Evolutionary conservation across 768 basidiomycete species (phyloP).

Genomic region (Polyporus arcularius): DNA sequence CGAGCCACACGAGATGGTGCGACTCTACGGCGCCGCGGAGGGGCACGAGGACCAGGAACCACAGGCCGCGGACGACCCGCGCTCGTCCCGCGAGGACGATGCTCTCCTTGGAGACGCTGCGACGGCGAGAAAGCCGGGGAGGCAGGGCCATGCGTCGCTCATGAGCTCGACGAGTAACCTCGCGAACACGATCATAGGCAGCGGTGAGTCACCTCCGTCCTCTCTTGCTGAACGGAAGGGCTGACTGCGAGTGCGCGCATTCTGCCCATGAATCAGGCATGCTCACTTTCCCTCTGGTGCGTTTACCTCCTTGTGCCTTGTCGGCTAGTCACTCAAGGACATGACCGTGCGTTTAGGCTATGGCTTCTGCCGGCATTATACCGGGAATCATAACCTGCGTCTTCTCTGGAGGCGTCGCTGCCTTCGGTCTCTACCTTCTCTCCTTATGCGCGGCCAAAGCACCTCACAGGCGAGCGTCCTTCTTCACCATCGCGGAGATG

Average conservation of each 20-base stretch:
- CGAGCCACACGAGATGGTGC: slow-evolving; percentile 61
- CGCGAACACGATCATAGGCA: slow-evolving; percentile 90
- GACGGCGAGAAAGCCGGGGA: slow-evolving; percentile 30
- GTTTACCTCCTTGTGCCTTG: slow-evolving; percentile 21
- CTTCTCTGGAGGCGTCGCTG: slow-evolving; percentile 73
- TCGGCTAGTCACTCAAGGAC: background rate
- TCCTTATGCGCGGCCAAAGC: slow-evolving; percentile 80
- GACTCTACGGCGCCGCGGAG: slow-evolving; percentile 62
- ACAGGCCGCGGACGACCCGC: slow-evolving; percentile 30
- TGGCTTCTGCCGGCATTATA: slow-evolving; percentile 87
- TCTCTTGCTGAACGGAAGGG: background rate
- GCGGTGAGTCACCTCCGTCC: slow-evolving; percentile 51
- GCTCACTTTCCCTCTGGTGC: slow-evolving; percentile 84
- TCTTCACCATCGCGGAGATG: slow-evolving; percentile 79
- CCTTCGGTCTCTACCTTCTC: slow-evolving; percentile 88
- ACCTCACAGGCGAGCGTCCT: slow-evolving; percentile 74
- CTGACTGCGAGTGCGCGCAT: background rate
- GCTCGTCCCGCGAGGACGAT: slow-evolving; percentile 48
- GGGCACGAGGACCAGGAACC: slow-evolving; percentile 32
- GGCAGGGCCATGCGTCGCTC: slow-evolving; percentile 71
- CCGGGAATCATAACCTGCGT: slow-evolving; percentile 89
- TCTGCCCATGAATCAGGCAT: slow-evolving; percentile 55
- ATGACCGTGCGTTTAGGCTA: slow-evolving; percentile 51
- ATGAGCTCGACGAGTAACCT: slow-evolving; percentile 76
- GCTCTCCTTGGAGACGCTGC: slow-evolving; percentile 56